A percentile compares a stretch with the other conserved stretches of the same genome.
Conservation (phyloP, 148 eudicot species). For the Vaccinium macrocarpon region DNA sequence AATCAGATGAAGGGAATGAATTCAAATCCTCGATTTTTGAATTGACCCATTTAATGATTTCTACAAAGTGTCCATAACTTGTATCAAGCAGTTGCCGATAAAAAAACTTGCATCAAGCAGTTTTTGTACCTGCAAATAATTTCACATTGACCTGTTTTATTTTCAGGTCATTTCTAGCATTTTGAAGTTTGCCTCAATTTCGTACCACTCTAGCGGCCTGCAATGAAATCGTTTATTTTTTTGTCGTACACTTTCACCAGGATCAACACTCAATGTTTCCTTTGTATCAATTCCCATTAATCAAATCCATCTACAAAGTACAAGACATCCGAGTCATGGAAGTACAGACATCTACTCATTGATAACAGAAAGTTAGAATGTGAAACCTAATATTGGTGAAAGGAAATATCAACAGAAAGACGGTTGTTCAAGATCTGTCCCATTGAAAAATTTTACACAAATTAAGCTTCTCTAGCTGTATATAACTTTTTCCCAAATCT, state of each 20-base stretch:
- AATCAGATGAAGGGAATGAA: background rate
- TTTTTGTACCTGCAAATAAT: background rate
- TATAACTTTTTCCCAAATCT: background rate
- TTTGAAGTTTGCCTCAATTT: background rate
- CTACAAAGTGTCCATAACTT: background rate
- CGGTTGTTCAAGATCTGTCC: background rate
- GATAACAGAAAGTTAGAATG: background rate
- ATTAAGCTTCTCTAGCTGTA: background rate
- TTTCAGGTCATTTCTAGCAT: slow-evolving; percentile 4
- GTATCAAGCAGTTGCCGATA: background rate
- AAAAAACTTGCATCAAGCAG: background rate
- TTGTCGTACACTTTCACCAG: background rate
- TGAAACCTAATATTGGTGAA: background rate
- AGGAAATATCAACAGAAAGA: background rate
- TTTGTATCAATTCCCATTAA: background rate
- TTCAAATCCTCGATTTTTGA: background rate
- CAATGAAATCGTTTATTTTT: background rate
- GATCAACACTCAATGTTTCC: background rate
- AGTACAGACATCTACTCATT: background rate
- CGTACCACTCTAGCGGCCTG: background rate
- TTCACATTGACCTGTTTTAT: background rate
- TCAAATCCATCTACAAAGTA: background rate
- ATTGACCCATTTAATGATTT: background rate
- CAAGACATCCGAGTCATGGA: background rate
- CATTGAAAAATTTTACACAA: background rate